Evolutionary conservation across 192 early-diverging fungal genomes (phyloP).

Genomic region (Mycoemilia scoparia): DNA sequence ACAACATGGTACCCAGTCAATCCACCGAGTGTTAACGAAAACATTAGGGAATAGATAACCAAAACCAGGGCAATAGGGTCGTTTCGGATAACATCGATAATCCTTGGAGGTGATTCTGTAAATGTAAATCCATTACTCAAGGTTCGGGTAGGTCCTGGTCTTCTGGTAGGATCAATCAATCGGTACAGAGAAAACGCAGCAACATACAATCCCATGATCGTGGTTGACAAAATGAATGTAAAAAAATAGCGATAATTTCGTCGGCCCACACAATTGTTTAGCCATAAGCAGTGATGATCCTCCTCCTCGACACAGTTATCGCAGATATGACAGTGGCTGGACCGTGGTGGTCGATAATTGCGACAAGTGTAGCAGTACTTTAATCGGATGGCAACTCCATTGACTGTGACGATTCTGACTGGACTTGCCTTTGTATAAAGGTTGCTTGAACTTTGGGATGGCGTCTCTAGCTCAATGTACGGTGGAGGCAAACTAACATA

Average conservation of each 20-base stretch:
- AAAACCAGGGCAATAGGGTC: slow-evolving; percentile 38
- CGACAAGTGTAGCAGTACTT: slow-evolving; percentile 86
- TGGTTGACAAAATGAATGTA: slow-evolving; percentile 44
- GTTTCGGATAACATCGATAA: slow-evolving; percentile 17
- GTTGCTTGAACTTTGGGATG: not conserved
- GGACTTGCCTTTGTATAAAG: too few species aligned
- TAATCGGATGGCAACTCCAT: slow-evolving; percentile 38
- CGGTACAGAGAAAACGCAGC: slow-evolving; percentile 40
- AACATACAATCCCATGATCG: slow-evolving; percentile 41
- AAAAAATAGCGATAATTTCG: slow-evolving; percentile 72
- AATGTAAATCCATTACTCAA: too few species aligned
- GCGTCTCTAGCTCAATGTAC: not conserved
- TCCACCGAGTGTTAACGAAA: slow-evolving; percentile 47
- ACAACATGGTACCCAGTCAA: slow-evolving; percentile 61
- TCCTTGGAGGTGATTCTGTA: slow-evolving; percentile 12
- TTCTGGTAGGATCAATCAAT: slow-evolving; percentile 26
- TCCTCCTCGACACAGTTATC: slow-evolving; percentile 80
- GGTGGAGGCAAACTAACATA: too few species aligned
- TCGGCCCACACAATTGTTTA: slow-evolving; percentile 79
- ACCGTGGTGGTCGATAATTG: slow-evolving; percentile 73
- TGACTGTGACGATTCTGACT: slow-evolving; percentile 42
- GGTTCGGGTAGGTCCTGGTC: slow-evolving; percentile 3
- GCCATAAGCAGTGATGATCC: slow-evolving; percentile 90
- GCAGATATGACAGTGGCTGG: slow-evolving; percentile 74
- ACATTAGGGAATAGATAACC: slow-evolving; percentile 39